phyloP scores from a whole-genome alignment of 768 basidiomycete species.

The Trametes sanguinea region DNA sequence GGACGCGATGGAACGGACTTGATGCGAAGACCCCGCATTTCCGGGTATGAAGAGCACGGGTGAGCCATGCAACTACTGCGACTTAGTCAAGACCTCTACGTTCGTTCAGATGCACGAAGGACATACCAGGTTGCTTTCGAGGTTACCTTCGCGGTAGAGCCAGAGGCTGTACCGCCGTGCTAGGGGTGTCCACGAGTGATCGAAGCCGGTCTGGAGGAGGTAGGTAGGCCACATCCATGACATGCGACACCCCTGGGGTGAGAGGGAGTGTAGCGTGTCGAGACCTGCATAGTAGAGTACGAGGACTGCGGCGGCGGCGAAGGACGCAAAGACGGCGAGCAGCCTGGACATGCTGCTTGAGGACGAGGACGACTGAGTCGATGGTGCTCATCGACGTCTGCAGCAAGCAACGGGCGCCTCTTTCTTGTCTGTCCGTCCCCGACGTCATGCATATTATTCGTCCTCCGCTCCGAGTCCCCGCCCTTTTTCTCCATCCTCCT shows the following conservation, averaged over 20 bases:
- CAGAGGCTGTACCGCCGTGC: slow-evolving; percentile 80
- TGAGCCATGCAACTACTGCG: slow-evolving; percentile 46
- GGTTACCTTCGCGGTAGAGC: slow-evolving; percentile 87
- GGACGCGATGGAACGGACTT: slow-evolving; percentile 93
- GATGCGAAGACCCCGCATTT: slow-evolving; percentile 92
- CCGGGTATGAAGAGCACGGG: slow-evolving; percentile 98
- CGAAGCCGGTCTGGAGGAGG: slow-evolving; percentile 66
- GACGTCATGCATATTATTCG: slow-evolving; percentile 22
- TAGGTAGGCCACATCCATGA: slow-evolving; percentile 96
- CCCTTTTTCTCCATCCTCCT: slow-evolving; percentile 6
- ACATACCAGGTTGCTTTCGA: slow-evolving; percentile 67
- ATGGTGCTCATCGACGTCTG: slow-evolving; percentile 20
- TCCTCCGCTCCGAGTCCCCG: slow-evolving; percentile 18
- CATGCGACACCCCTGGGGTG: slow-evolving; percentile 94
- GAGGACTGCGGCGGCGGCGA: slow-evolving; percentile 36
- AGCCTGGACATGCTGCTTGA: slow-evolving; percentile 14
- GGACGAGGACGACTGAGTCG: neutral
- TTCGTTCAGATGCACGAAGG: slow-evolving; percentile 1
- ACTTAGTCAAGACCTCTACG: slow-evolving; percentile 22
- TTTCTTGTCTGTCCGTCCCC: slow-evolving; percentile 9
- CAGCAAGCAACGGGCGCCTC: slow-evolving; percentile 29
- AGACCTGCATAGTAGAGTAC: slow-evolving; percentile 39
- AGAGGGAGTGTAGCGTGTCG: slow-evolving; percentile 52
- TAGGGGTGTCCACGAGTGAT: slow-evolving; percentile 69
- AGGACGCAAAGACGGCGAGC: slow-evolving; percentile 12